Conservation (phyloP, 495 filamentous ascomycete genomes). For the Penicillium canescens region DNA sequence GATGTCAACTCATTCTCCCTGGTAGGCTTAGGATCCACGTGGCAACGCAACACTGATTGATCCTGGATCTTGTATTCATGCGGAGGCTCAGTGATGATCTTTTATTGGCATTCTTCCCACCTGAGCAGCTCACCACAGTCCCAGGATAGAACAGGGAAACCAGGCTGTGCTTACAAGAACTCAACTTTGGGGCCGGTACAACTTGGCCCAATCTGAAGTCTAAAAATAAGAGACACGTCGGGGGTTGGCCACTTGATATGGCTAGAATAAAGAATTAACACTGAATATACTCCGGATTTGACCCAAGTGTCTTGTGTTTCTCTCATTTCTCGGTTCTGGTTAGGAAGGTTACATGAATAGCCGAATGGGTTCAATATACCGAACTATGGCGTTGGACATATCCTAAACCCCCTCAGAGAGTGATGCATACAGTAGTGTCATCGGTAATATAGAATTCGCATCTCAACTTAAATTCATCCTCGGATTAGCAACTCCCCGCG, state of each 20-base stretch:
- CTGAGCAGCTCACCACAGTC: background rate
- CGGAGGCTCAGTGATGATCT: background rate
- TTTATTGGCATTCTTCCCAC: background rate
- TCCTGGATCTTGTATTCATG: background rate
- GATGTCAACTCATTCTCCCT: background rate
- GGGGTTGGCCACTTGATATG: background rate
- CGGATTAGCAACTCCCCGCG: background rate
- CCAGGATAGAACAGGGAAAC: background rate
- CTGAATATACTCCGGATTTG: slow-evolving; percentile 5
- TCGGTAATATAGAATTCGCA: background rate
- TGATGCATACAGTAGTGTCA: background rate
- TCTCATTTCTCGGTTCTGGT: background rate
- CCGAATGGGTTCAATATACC: background rate
- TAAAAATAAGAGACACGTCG: slow-evolving; percentile 7
- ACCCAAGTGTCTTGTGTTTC: background rate
- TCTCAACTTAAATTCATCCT: background rate
- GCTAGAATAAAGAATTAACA: background rate
- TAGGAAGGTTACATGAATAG: background rate
- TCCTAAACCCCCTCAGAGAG: background rate
- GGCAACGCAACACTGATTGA: background rate
- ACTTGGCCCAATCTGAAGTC: slow-evolving; percentile 2
- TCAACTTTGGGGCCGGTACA: background rate
- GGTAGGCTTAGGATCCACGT: background rate
- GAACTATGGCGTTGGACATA: background rate
- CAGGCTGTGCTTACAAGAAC: background rate